These are phyloP conservation scores for Corylus heterophylla DNA, from an alignment of 306 rosid genomes.

Conservation along the genomic window DNA sequence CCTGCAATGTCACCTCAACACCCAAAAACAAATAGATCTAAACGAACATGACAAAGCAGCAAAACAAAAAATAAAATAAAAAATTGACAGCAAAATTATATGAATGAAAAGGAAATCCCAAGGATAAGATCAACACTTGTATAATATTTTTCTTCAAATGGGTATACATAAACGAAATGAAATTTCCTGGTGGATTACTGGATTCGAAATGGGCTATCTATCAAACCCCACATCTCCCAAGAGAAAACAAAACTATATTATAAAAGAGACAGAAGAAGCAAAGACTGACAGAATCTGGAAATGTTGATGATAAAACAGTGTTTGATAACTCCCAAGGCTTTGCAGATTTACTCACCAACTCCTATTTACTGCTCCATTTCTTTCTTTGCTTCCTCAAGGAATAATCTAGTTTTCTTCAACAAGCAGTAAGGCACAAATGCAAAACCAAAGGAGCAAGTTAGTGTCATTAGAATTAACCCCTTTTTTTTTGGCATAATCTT, in stretches of 20 bases:
- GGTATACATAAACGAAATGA: conserved; percentile 3
- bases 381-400: conserved; percentile 28
- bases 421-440: conserved; percentile 17
- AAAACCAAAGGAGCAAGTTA: conserved; percentile 27
- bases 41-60: conserved; percentile 9
- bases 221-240: conserved; percentile 43
- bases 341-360: conserved; percentile 49
- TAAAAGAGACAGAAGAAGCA: conserved; percentile 49
- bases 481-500: conserved; percentile 26
- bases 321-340: conserved; percentile 58
- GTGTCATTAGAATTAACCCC: conserved; percentile 28
- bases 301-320: conserved; percentile 56
- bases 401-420: conserved; percentile 32
- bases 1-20: conserved; percentile 48
- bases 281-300: conserved; percentile 60
- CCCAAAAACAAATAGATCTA: conserved; percentile 30
- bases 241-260: conserved; percentile 36
- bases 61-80: neutral
- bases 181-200: neutral
- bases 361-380: conserved; percentile 44
- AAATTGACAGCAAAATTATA: neutral
- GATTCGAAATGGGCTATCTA: conserved; percentile 15
- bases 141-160: neutral
- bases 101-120: conserved; percentile 16
- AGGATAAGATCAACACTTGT: neutral